These are phyloP conservation scores for Arachis stenosperma DNA, from an alignment of 306 rosid genomes.

Conservation along the genomic window DNA sequence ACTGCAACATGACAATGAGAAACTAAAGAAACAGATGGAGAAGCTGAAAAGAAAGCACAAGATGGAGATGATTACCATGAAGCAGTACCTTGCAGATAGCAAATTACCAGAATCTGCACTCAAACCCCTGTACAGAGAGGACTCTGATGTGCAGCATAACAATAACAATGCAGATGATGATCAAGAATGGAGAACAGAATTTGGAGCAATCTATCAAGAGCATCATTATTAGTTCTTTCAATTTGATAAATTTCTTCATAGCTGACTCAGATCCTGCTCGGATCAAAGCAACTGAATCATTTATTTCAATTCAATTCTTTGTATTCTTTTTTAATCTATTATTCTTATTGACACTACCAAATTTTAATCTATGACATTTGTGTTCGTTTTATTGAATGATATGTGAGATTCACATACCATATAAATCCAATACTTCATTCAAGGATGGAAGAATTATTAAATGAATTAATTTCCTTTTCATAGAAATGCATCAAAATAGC, in stretches of 20 bases:
- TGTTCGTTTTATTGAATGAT: too few relatives aligned
- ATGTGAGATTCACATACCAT: too few relatives aligned
- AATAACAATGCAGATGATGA: constrained; percentile 61
- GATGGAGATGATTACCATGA: constrained; percentile 93
- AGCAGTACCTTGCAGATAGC: constrained; percentile 91
- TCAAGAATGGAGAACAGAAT: constrained; percentile 94
- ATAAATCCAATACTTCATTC: too few relatives aligned
- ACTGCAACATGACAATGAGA: constrained; percentile 73
- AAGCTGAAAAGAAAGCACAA: constrained; percentile 86
- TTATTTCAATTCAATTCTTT: constrained; percentile 33
- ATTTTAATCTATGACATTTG: too few relatives aligned
- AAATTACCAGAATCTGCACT: constrained; percentile 86
- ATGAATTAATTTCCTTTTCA: too few relatives aligned
- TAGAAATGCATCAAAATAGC: too few relatives aligned
- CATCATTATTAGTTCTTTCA: constrained; percentile 59
- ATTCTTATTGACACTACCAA: too few relatives aligned
- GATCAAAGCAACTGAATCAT: constrained; percentile 34
- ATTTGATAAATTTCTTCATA: constrained; percentile 9
- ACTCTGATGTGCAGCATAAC: constrained; percentile 50
- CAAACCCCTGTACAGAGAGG: constrained; percentile 62
- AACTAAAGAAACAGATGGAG: constrained; percentile 82
- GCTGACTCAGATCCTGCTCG: constrained; percentile 49
- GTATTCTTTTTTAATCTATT: background rate
- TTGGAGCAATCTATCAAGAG: constrained; percentile 94
- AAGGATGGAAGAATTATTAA: too few relatives aligned